Evolutionary conservation across 768 basidiomycete genomes (phyloP).

Genomic region (Boletus subcaerulescens): DNA sequence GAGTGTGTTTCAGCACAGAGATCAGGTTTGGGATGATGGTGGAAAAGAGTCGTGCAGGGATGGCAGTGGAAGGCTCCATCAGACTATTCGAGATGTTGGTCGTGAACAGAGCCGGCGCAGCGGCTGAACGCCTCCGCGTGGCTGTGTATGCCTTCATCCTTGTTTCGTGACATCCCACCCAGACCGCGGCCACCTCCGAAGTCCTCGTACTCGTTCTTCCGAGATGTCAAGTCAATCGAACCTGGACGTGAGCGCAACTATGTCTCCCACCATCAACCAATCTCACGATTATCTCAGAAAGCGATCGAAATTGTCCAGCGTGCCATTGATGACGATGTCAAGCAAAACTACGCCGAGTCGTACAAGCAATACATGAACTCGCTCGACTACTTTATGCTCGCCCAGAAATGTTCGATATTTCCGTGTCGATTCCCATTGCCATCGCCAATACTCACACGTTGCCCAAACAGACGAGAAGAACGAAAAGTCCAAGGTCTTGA

Average conservation of each 20-base stretch:
- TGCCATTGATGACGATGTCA: constrained; percentile 90
- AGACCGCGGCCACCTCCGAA: background rate
- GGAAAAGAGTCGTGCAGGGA: constrained; percentile 52
- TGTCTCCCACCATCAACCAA: background rate
- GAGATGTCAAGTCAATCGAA: constrained; percentile 44
- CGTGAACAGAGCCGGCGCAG: too few species aligned
- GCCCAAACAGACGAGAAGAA: constrained; percentile 71
- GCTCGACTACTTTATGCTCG: constrained; percentile 98
- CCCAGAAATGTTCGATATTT: constrained; percentile 69
- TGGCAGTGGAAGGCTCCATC: constrained; percentile 8
- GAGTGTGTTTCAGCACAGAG: constrained; percentile 58
- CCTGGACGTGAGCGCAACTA: constrained; percentile 42
- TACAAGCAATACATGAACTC: constrained; percentile 95
- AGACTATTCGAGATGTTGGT: background rate
- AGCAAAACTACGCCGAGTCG: constrained; percentile 91
- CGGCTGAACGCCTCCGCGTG: constrained; percentile 1
- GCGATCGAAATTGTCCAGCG: constrained; percentile 91
- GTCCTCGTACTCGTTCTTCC: background rate
- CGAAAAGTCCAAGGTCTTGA: constrained; percentile 83
- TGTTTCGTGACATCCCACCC: background rate
- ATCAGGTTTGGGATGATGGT: constrained; percentile 57
- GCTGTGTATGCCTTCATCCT: constrained; percentile 12
- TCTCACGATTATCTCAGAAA: constrained; percentile 42
- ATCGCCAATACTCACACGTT: background rate
- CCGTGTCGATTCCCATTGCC: background rate